Conservation (phyloP, 768 basidiomycete genomes). For the Sporobolomyces pararoseus region DNA sequence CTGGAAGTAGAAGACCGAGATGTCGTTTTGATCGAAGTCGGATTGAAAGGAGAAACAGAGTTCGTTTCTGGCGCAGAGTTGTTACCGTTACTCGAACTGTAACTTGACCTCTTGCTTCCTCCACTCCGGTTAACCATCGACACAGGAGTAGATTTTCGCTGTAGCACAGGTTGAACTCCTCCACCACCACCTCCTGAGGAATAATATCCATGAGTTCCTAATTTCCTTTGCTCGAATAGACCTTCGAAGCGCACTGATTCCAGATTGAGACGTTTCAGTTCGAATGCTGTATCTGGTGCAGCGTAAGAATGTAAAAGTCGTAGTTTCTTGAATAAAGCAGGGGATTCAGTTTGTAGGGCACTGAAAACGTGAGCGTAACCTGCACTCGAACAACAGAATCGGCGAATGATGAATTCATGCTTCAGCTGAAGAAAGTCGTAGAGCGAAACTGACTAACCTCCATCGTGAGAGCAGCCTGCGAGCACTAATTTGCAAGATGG, state of each 20-base stretch:
- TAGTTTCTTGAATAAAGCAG: conserved; percentile 14
- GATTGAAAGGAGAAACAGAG: not conserved
- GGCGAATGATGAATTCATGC: too few relatives aligned
- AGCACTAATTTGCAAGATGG: conserved; percentile 36
- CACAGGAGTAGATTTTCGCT: not conserved
- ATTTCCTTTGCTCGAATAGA: conserved; percentile 17
- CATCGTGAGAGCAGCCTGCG: conserved; percentile 35
- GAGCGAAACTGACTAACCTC: conserved; percentile 15
- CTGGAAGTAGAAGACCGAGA: too few relatives aligned
- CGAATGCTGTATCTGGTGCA: conserved; percentile 18
- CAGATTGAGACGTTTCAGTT: conserved; percentile 33
- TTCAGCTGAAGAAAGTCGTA: too few relatives aligned
- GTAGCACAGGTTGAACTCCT: not conserved
- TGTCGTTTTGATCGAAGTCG: not conserved
- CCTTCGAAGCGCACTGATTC: conserved; percentile 17
- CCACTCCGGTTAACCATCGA: not conserved
- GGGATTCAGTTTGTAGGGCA: conserved; percentile 18
- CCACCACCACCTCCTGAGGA: too few relatives aligned
- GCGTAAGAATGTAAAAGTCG: conserved; percentile 27
- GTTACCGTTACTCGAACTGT: not conserved
- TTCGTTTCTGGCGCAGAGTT: not conserved
- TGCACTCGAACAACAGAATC: too few relatives aligned
- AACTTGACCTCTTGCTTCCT: not conserved
- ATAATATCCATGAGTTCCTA: not conserved
- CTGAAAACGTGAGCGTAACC: conserved; percentile 33